A percentile compares a stretch with the other conserved stretches of the same genome.
phyloP scores from a whole-genome alignment of 495 filamentous ascomycete species.

The Cercophora samala region DNA sequence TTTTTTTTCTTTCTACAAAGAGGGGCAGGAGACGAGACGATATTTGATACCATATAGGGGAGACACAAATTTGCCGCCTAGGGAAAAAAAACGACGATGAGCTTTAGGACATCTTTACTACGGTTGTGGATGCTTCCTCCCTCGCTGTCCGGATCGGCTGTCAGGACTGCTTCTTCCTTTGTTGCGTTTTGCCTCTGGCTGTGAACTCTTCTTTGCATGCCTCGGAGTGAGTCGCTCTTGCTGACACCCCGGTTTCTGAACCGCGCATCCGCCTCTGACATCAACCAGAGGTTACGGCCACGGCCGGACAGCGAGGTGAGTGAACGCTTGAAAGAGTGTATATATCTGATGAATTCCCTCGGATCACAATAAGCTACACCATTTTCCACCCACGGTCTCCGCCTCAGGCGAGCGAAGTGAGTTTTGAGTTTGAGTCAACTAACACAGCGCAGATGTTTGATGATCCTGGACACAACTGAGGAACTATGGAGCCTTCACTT shows the following conservation, averaged over 20 bases:
- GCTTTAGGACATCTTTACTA: conserved; percentile 18
- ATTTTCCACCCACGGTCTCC: conserved; percentile 16
- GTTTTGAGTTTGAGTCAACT: conserved; percentile 20
- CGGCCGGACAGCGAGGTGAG: conserved; percentile 51
- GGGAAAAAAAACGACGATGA: conserved; percentile 19
- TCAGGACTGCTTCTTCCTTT: conserved; percentile 16
- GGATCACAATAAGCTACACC: conserved; percentile 32
- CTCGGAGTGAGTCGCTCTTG: conserved; percentile 14
- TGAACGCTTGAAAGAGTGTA: conserved; percentile 40
- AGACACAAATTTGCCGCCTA: conserved; percentile 18
- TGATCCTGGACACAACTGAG: conserved; percentile 4
- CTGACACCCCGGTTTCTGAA: conserved; percentile 16
- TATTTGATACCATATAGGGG: conserved; percentile 18
- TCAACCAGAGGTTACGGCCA: conserved; percentile 35
- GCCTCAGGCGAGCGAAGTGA: conserved; percentile 13
- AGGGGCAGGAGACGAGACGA: neutral
- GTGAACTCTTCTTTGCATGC: conserved; percentile 5
- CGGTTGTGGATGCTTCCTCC: conserved; percentile 21
- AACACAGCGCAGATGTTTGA: conserved; percentile 23
- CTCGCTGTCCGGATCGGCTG: conserved; percentile 35
- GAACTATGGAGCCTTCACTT: neutral
- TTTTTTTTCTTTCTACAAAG: neutral
- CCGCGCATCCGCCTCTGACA: conserved; percentile 15
- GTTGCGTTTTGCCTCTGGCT: conserved; percentile 11
- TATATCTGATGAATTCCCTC: conserved; percentile 41